Percentiles rank a stretch among this genome's conserved stretches.
phyloP scores from a whole-genome alignment of 345 rosid species.

The Eutrema heterophyllum region DNA sequence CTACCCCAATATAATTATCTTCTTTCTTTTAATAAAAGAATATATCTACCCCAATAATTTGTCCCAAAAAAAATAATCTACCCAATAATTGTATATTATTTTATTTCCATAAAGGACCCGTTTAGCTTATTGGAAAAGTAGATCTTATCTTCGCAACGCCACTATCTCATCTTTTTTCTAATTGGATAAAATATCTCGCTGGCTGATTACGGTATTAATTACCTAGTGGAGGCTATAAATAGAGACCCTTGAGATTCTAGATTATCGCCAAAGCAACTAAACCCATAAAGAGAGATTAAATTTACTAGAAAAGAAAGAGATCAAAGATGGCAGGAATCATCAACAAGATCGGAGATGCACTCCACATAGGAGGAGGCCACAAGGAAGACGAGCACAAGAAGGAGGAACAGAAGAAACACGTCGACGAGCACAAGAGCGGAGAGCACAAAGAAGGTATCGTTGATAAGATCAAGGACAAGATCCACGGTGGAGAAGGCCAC shows the following conservation, averaged over 20 bases:
- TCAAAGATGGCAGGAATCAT: conserved; percentile 52
- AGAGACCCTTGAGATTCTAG: conserved; percentile 7
- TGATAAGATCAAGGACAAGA: conserved; percentile 38
- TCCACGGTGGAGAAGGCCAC: conserved; percentile 38
- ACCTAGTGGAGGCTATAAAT: conserved; percentile 9
- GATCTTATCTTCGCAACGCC: conserved; percentile 16
- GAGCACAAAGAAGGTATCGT: conserved; percentile 47
- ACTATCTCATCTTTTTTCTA: not conserved
- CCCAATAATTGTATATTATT: not conserved
- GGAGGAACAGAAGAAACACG: conserved; percentile 30
- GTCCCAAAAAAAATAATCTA: too few species aligned
- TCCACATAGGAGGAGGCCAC: conserved; percentile 54
- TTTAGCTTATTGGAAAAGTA: not conserved
- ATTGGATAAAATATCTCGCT: not conserved
- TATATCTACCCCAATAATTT: not conserved
- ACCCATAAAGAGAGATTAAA: not conserved
- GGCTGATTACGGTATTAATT: not conserved
- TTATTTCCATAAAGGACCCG: not conserved
- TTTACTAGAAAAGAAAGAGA: not conserved
- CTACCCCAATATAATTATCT: not conserved
- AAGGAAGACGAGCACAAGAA: conserved; percentile 40
- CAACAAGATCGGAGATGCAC: conserved; percentile 60
- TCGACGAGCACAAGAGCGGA: conserved; percentile 29
- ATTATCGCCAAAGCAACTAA: conserved; percentile 4
- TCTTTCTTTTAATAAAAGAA: not conserved